Evolutionary conservation across 139 green algal species (phyloP).

Genomic region (Chlamydomonas eustigma): DNA sequence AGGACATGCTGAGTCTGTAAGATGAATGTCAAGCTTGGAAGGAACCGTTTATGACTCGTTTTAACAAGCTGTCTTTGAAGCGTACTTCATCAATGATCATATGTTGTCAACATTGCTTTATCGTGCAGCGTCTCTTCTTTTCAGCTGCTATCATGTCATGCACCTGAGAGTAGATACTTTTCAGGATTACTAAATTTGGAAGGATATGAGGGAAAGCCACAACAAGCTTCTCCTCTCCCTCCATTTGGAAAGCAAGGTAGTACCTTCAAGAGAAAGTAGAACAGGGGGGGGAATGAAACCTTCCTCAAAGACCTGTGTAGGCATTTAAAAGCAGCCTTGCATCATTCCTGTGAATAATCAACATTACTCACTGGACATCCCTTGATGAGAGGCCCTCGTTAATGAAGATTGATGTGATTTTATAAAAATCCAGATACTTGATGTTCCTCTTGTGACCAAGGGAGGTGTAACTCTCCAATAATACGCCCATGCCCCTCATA

Average conservation of each 20-base stretch:
- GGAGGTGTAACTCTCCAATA: neutral
- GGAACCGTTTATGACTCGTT: too few species aligned
- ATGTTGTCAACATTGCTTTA: neutral
- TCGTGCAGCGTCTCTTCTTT: too few species aligned
- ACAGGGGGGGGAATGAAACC: too few species aligned
- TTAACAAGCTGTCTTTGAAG: too few species aligned
- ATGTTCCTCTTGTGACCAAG: neutral
- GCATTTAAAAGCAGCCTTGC: neutral
- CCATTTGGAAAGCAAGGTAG: neutral
- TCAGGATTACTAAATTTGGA: neutral
- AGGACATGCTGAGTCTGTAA: too few species aligned
- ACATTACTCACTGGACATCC: neutral
- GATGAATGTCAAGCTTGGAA: too few species aligned
- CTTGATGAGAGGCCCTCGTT: slow-evolving; percentile 3
- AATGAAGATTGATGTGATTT: neutral
- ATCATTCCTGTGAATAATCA: too few species aligned
- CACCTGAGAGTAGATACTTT: neutral
- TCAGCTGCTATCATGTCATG: slow-evolving; percentile 5
- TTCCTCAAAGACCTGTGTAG: too few species aligned
- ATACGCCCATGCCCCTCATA: neutral
- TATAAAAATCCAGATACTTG: neutral
- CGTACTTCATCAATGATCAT: too few species aligned
- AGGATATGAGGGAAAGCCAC: slow-evolving; percentile 1
- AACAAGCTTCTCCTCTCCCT: neutral
- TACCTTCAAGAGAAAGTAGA: neutral